A percentile compares a stretch with the other conserved stretches of the same genome.
Conservation (phyloP, 345 rosid genomes). For the Citrus sp. region DNA sequence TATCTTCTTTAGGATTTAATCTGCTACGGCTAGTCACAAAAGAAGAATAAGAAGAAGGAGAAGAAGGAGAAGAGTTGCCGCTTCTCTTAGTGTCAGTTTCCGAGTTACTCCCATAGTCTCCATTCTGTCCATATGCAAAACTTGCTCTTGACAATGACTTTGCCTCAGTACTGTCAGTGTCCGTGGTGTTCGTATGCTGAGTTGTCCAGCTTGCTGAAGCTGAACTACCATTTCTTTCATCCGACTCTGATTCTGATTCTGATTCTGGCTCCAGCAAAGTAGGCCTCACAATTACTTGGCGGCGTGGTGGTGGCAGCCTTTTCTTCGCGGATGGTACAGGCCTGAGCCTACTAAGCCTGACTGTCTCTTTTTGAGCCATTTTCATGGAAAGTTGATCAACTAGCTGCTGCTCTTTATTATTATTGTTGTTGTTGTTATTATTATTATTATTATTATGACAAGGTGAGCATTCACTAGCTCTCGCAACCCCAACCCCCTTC, state of each 20-base stretch:
- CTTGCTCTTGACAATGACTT: slow-evolving; percentile 2
- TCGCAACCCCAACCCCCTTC: neutral
- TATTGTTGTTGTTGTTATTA: neutral
- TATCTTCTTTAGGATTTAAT: slow-evolving; percentile 17
- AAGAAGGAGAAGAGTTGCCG: no score
- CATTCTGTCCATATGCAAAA: neutral
- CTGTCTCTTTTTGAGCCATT: neutral
- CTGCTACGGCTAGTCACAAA: neutral
- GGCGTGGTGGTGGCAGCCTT: slow-evolving; percentile 5
- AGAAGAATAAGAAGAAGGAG: no score
- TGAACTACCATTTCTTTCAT: neutral
- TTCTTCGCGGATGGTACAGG: neutral
- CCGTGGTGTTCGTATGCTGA: slow-evolving; percentile 7
- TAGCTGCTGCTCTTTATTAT: neutral
- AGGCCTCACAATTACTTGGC: slow-evolving; percentile 19
- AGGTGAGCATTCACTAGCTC: neutral
- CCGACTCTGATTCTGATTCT: slow-evolving; percentile 12
- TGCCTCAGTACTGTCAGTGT: slow-evolving; percentile 1
- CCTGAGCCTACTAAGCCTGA: neutral
- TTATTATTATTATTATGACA: neutral
- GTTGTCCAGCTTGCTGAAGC: slow-evolving; percentile 26
- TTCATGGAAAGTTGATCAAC: no score
- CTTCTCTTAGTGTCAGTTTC: neutral
- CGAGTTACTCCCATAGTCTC: neutral
- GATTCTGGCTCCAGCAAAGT: slow-evolving; percentile 11